phyloP scores from a whole-genome alignment of 2,329 filamentous ascomycete species.

The Botryotinia globosa region DNA sequence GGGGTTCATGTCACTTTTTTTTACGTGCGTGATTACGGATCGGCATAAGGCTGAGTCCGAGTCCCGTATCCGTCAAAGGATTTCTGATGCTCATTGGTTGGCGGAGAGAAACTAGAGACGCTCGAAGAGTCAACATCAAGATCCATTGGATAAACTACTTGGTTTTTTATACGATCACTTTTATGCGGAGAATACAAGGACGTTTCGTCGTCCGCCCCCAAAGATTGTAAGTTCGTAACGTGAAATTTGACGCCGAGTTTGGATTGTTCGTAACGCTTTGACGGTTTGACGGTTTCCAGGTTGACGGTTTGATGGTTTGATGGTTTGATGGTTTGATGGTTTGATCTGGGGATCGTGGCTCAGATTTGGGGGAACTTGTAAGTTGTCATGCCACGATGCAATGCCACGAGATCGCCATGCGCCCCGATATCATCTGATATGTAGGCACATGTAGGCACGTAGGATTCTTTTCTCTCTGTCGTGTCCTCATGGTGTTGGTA shows the following conservation, averaged over 20 bases:
- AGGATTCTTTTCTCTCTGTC: not conserved
- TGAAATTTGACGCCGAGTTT: not conserved
- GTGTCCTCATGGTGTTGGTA: not conserved
- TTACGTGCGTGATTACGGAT: slow-evolving; percentile 11
- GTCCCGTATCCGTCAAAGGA: not conserved
- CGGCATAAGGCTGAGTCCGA: slow-evolving; percentile 17
- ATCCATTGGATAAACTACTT: not conserved
- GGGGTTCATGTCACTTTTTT: not conserved
- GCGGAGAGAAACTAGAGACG: not conserved
- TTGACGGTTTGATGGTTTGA: not conserved
- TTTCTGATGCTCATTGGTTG: not conserved
- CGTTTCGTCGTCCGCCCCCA: not conserved
- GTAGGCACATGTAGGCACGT: not conserved
- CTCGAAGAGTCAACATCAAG: not conserved
- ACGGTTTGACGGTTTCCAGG: not conserved
- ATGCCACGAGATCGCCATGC: slow-evolving; percentile 3
- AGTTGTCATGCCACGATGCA: not conserved
- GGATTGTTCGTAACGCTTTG: not conserved
- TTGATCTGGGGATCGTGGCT: not conserved
- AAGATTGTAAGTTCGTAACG: not conserved
- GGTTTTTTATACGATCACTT: not conserved
- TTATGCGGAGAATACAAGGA: not conserved
- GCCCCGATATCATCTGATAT: not conserved
- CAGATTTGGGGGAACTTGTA: not conserved
- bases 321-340: not conserved